A percentile compares a stretch with the other conserved stretches of the same genome.
Evolutionary conservation across 1,139 yeast genomes (phyloP).

Genomic region (Hemisphaericaspora xylanilytica): DNA sequence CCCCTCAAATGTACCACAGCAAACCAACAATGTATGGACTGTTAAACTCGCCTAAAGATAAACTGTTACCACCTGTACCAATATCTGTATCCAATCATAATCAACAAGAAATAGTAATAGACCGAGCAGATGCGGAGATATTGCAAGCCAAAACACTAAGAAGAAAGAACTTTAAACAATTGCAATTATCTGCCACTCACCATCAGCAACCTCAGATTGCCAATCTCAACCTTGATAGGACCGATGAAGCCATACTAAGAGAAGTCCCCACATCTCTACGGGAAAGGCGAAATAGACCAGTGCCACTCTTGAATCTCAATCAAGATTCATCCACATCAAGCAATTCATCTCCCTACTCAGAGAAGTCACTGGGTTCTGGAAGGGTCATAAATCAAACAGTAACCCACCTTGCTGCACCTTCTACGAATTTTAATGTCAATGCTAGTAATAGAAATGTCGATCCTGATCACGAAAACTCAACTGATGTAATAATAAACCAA

Average conservation of each 20-base stretch:
- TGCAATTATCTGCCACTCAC: slow-evolving; percentile 45
- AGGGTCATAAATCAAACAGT: slow-evolving; percentile 11
- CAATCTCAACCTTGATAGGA: not conserved
- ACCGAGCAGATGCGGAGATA: slow-evolving; percentile 19
- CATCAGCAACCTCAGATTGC: not conserved
- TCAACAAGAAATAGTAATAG: slow-evolving; percentile 5
- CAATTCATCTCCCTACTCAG: slow-evolving; percentile 3
- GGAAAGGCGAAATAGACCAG: slow-evolving; percentile 21
- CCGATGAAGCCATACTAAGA: slow-evolving; percentile 12
- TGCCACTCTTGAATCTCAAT: slow-evolving; percentile 24
- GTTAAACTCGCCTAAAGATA: slow-evolving; percentile 30
- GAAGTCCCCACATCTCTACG: slow-evolving; percentile 15
- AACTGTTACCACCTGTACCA: slow-evolving; percentile 43
- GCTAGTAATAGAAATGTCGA: slow-evolving; percentile 27
- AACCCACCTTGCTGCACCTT: slow-evolving; percentile 10
- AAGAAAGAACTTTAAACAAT: slow-evolving; percentile 71
- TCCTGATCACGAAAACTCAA: slow-evolving; percentile 27
- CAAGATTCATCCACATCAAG: slow-evolving; percentile 6
- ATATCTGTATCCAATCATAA: not conserved
- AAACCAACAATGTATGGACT: slow-evolving; percentile 24
- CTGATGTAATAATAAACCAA: slow-evolving; percentile 28
- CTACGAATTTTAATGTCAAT: slow-evolving; percentile 16
- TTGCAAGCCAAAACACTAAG: slow-evolving; percentile 59
- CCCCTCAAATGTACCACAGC: slow-evolving; percentile 9
- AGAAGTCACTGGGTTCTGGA: slow-evolving; percentile 8